Evolutionary conservation across 2,329 filamentous ascomycete genomes (phyloP).

Genomic region (Tolypocladium pustulatum): DNA sequence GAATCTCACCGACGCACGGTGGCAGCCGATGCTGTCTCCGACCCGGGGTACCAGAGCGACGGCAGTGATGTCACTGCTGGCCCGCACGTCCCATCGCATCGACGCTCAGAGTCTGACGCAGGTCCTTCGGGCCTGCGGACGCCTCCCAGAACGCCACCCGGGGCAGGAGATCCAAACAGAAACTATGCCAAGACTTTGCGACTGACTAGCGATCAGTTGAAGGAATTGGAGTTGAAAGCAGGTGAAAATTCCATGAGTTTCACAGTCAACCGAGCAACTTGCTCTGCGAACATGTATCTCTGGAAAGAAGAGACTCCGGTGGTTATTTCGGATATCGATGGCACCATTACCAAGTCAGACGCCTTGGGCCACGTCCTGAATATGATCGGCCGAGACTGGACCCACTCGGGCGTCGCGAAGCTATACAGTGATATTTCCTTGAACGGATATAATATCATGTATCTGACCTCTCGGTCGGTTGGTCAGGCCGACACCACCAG

Average conservation of each 20-base stretch:
- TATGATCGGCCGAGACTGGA: constrained; percentile 97
- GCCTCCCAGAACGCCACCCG: constrained; percentile 60
- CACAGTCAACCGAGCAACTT: constrained; percentile 90
- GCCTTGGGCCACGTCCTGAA: constrained; percentile 89
- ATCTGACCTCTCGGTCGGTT: constrained; percentile 86
- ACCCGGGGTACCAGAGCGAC: constrained; percentile 93
- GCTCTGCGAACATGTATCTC: constrained; percentile 83
- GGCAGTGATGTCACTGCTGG: constrained; percentile 52
- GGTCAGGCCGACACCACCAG: constrained; percentile 87
- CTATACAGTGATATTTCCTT: constrained; percentile 89
- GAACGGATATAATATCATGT: constrained; percentile 99
- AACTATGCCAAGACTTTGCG: constrained; percentile 96
- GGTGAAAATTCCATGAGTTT: constrained; percentile 95
- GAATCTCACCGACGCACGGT: constrained; percentile 36
- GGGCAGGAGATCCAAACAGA: constrained; percentile 58
- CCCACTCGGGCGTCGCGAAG: constrained; percentile 91
- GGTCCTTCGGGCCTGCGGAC: constrained; percentile 46
- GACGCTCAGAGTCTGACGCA: constrained; percentile 57
- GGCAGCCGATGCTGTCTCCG: constrained; percentile 73
- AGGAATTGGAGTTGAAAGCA: constrained; percentile 67
- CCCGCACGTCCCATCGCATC: constrained; percentile 36
- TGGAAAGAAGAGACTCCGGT: constrained; percentile 89
- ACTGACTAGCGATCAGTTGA: constrained; percentile 89
- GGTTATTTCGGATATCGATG: constrained; percentile 97
- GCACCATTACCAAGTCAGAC: constrained; percentile 97